phyloP scores from a whole-genome alignment of 1,139 yeast species.

The Protomyces arabidopsidicola region DNA sequence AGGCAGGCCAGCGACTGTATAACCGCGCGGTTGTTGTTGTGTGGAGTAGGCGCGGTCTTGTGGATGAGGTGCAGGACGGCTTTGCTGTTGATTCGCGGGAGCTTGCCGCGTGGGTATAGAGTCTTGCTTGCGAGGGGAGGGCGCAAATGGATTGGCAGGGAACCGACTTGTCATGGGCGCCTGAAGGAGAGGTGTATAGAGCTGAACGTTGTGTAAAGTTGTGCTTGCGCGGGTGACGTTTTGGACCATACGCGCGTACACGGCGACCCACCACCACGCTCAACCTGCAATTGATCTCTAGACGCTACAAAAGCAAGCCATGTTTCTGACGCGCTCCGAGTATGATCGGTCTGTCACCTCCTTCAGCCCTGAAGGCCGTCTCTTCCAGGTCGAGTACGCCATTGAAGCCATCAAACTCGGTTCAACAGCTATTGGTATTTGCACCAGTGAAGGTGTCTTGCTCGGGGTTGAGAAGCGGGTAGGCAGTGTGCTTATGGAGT shows the following conservation, averaged over 20 bases:
- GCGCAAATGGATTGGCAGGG: background rate
- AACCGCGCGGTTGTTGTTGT: background rate
- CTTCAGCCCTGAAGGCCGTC: constrained; percentile 97
- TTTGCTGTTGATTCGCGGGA: background rate
- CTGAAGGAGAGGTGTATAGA: too few relatives aligned
- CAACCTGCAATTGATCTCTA: too few relatives aligned
- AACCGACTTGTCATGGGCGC: background rate
- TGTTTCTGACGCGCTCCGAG: constrained; percentile 98
- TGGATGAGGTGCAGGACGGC: background rate
- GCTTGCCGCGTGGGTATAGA: background rate
- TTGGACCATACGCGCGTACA: too few relatives aligned
- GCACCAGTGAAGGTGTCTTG: constrained; percentile 94
- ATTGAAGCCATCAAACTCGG: constrained; percentile 94
- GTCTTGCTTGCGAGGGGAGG: background rate
- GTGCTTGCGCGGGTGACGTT: too few relatives aligned
- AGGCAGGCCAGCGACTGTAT: background rate
- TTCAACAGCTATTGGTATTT: constrained; percentile 95
- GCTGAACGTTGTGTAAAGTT: too few relatives aligned
- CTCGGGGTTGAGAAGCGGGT: constrained; percentile 97
- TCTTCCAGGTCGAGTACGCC: constrained; percentile 97
- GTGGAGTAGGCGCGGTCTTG: background rate
- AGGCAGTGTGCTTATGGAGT: constrained; percentile 84
- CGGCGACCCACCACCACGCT: too few relatives aligned
- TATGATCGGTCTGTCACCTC: constrained; percentile 98
- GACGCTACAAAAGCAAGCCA: constrained; percentile 36